These are phyloP conservation scores for Xylaria sp. DNA, from an alignment of 2,329 filamentous ascomycete species.

Conservation along the genomic window DNA sequence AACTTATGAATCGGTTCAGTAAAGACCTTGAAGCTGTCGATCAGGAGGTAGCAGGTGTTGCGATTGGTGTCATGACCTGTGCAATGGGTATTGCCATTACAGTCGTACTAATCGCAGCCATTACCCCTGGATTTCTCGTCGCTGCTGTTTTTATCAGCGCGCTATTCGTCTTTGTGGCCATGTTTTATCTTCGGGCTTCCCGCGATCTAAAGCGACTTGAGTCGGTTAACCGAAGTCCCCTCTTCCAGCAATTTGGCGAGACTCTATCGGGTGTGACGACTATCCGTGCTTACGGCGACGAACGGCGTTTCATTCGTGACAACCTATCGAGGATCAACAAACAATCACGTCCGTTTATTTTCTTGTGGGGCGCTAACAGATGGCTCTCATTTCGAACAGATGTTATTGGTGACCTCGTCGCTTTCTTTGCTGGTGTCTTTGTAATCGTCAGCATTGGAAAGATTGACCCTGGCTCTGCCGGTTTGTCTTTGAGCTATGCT, in stretches of 20 bases:
- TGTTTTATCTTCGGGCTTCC: conserved; percentile 91
- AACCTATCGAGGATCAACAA: conserved; percentile 88
- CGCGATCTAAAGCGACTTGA: conserved; percentile 94
- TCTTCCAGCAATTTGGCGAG: conserved; percentile 98
- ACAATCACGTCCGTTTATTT: conserved; percentile 92
- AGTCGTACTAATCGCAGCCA: conserved; percentile 81
- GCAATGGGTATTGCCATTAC: conserved; percentile 77
- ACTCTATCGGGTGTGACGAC: conserved; percentile 94
- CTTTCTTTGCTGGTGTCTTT: conserved; percentile 92
- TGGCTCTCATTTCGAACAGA: conserved; percentile 96
- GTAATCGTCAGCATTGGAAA: conserved; percentile 81
- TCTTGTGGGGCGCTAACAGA: conserved; percentile 93
- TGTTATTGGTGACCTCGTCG: conserved; percentile 84
- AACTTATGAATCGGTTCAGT: conserved; percentile 98
- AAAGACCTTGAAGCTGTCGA: conserved; percentile 96
- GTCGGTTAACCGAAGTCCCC: conserved; percentile 88
- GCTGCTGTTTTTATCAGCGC: conserved; percentile 83
- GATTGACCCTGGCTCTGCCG: conserved; percentile 89
- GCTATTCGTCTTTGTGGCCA: conserved; percentile 81
- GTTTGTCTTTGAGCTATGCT: conserved; percentile 92
- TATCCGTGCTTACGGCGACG: conserved; percentile 94
- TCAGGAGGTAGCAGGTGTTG: conserved; percentile 92
- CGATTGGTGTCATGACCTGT: conserved; percentile 75
- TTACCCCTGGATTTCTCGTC: conserved; percentile 90
- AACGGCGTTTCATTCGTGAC: conserved; percentile 89